Conservation (phyloP, 2,329 filamentous ascomycete species). For the Fusarium sp. region DNA sequence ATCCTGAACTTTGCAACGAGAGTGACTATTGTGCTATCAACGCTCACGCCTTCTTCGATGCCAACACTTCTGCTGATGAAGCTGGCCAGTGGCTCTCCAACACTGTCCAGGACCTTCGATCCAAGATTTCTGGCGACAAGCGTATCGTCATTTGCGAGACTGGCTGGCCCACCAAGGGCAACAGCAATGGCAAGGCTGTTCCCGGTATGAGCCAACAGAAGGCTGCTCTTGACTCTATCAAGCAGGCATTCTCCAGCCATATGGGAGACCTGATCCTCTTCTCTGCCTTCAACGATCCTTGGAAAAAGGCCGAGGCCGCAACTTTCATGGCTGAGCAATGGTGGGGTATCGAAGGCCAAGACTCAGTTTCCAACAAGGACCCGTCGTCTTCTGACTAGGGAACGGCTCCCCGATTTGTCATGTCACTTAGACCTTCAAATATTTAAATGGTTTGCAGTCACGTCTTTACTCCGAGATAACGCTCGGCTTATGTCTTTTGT, state of each 20-base stretch:
- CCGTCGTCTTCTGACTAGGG: conserved; percentile 33
- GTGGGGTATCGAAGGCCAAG: conserved; percentile 69
- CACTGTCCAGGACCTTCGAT: conserved; percentile 59
- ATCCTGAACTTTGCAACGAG: conserved; percentile 74
- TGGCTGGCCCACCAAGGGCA: conserved; percentile 81
- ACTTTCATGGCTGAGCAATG: conserved; percentile 79
- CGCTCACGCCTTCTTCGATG: conserved; percentile 85
- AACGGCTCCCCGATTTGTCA: conserved; percentile 3
- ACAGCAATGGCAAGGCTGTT: conserved; percentile 72
- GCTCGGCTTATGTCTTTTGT: conserved; percentile 1
- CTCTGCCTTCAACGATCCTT: conserved; percentile 80
- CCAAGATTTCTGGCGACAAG: conserved; percentile 59
- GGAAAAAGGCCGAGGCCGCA: conserved; percentile 72
- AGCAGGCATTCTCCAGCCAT: conserved; percentile 62
- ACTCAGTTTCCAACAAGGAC: conserved; percentile 36
- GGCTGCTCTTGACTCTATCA: conserved; percentile 72
- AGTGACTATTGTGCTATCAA: conserved; percentile 86
- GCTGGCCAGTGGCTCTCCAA: conserved; percentile 74
- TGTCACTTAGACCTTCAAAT: conserved; percentile 4
- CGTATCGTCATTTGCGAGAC: conserved; percentile 80
- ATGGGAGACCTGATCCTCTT: conserved; percentile 72
- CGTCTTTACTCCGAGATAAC: background rate
- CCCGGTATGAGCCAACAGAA: conserved; percentile 74
- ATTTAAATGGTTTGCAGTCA: conserved; percentile 5
- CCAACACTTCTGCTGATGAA: conserved; percentile 63